Base-by-base conservation (phyloP, 2,329 filamentous ascomycete genomes). In the Fusarium siculi region DNA sequence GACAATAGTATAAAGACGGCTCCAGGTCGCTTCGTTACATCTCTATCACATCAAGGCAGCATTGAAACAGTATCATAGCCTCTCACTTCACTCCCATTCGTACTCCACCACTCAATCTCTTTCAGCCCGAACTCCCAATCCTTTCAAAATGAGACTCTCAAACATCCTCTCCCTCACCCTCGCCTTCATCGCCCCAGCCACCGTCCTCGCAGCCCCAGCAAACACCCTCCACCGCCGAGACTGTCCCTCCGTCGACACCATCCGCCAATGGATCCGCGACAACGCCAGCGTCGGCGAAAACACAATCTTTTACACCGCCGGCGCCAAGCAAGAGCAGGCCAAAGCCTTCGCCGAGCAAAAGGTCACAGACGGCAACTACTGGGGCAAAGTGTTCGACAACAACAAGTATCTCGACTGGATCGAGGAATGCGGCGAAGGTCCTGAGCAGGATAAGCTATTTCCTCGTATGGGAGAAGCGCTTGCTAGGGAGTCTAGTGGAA, bases 11-110 rank as follows among this genome's bases (percentile, higher is more conserved):
- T 55, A 55, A 55, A 55, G 15, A 9, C 2, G 10, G 21, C 15
- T 3, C 3, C 37, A 23, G 2, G 0, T 12, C 6, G 2, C 36
- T n/a, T 1, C 2, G 5, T 42, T n/a, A 8, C 3, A 23, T 5
- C 7, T 18, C 9, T 3, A n/a, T 28, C 50, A 40, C 25, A 40
- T 28, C 19, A 23, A 42, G 6, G 8, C 19, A 55, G 2, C 15
- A 19, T 6, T 11, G 4, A 19, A 43, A 15, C 36, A 40, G 4
- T 18, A 43, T 32, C 10, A 15, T 5, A 32, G 25, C 15, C 11
- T 42, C 11, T 32, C 10, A 4, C 11, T 55, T 5, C 6, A 18
- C 2, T 19, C 19, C 10, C 25, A 23, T 23, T 0, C 14, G 10
- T 42, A 10, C 10, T 21, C 21, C 2, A 54, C 19, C 5, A 42